Evolutionary conservation across 495 filamentous ascomycete species (phyloP).

Genomic region (Hypoxylon fuscum): DNA sequence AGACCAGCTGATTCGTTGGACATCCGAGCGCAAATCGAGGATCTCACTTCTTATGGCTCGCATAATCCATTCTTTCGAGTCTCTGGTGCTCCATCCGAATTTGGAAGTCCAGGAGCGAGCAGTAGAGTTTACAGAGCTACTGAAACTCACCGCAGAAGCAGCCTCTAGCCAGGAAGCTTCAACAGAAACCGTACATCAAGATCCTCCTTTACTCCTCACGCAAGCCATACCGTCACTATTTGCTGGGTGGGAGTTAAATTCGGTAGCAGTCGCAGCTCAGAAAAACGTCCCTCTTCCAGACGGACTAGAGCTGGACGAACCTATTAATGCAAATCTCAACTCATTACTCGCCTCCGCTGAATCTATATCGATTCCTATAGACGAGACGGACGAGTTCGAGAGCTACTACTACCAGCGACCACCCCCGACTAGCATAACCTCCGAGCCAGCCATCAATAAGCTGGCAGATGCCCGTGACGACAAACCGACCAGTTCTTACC

Average conservation of each 20-base stretch:
- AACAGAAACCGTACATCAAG: conserved; percentile 61
- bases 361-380: conserved; percentile 58
- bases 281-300: conserved; percentile 83
- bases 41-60: conserved; percentile 78
- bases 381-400: conserved; percentile 70
- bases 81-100: conserved; percentile 78
- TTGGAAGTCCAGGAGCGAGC: conserved; percentile 96
- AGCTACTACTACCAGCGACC: conserved; percentile 74
- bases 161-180: conserved; percentile 68
- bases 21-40: conserved; percentile 70
- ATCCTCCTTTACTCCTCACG: conserved; percentile 81
- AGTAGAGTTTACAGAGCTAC: conserved; percentile 88
- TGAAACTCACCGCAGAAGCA: conserved; percentile 85
- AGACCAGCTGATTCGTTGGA: conserved; percentile 66
- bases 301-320: conserved; percentile 74
- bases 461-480: conserved; percentile 54
- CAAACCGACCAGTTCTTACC: conserved; percentile 67
- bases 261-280: conserved; percentile 84
- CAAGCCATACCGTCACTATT: conserved; percentile 91
- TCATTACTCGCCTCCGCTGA: conserved; percentile 69
- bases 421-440: conserved; percentile 50
- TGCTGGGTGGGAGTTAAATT: conserved; percentile 84
- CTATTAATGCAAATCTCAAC: conserved; percentile 81
- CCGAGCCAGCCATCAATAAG: conserved; percentile 62
- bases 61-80: conserved; percentile 81